phyloP scores from a whole-genome alignment of 2,329 filamentous ascomycete species.

The Hypoxylon sp. region DNA sequence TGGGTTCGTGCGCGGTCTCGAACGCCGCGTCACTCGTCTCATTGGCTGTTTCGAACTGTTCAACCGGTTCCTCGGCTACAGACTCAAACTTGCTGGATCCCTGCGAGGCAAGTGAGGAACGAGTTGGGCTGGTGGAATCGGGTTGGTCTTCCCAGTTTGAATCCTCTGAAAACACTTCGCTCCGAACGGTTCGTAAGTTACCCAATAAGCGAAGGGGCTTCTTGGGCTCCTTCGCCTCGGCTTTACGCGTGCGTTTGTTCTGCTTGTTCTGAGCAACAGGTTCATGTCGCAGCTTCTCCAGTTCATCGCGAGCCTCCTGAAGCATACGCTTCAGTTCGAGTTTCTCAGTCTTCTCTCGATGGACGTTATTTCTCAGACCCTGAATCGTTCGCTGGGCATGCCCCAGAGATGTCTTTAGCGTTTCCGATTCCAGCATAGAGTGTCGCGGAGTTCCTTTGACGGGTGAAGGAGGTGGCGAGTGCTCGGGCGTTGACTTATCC shows the following conservation, averaged over 20 bases:
- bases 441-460: conserved; percentile 93
- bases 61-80: conserved; percentile 66
- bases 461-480: conserved; percentile 91
- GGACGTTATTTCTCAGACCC: conserved; percentile 92
- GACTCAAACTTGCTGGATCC: conserved; percentile 51
- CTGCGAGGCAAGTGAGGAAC: conserved; percentile 53
- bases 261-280: conserved; percentile 67
- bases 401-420: conserved; percentile 91
- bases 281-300: conserved; percentile 78
- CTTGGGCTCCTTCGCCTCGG: conserved; percentile 79
- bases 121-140: conserved; percentile 66
- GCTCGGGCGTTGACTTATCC: conserved; percentile 84
- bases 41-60: conserved; percentile 85
- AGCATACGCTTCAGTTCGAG: conserved; percentile 95
- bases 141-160: conserved; percentile 91
- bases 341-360: conserved; percentile 99
- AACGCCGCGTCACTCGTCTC: conserved; percentile 78
- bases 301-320: conserved; percentile 93
- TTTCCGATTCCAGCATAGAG: conserved; percentile 93
- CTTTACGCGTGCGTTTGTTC: conserved; percentile 74
- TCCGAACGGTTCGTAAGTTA: conserved; percentile 78
- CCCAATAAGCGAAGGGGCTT: conserved; percentile 86
- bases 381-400: conserved; percentile 98
- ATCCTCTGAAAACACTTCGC: conserved; percentile 85
- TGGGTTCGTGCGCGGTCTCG: conserved; percentile 81